Percentiles rank a stretch among this genome's conserved stretches.
These are phyloP conservation scores for Populus hybrid DNA, from an alignment of 441 rosid species.

Conservation along the genomic window DNA sequence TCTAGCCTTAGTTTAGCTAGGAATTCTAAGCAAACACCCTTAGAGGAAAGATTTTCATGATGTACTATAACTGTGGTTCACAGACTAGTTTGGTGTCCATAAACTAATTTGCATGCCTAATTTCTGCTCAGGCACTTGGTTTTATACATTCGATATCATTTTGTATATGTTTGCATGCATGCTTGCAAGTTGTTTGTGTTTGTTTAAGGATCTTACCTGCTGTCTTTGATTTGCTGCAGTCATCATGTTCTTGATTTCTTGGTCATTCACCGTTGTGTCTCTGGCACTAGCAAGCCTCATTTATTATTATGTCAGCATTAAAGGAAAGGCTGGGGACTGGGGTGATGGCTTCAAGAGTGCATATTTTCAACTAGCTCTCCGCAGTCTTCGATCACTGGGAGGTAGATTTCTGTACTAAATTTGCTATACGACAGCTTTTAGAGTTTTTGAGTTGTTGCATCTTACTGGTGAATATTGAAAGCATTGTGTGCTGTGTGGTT, in stretches of 20 bases:
- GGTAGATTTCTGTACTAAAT: slow-evolving; percentile 38
- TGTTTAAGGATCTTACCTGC: background rate
- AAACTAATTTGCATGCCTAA: background rate
- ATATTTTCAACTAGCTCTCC: slow-evolving; percentile 97
- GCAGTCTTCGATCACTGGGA: slow-evolving; percentile 98
- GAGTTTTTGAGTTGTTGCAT: background rate
- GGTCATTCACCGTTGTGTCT: slow-evolving; percentile 91
- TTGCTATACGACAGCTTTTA: background rate
- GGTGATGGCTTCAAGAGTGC: slow-evolving; percentile 99
- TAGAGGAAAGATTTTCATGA: background rate
- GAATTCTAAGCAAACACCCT: background rate
- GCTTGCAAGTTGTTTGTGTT: background rate
- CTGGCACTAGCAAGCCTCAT: slow-evolving; percentile 97
- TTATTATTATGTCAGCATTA: slow-evolving; percentile 92
- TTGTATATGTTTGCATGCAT: background rate
- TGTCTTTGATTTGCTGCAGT: slow-evolving; percentile 55
- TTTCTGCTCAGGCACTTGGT: background rate
- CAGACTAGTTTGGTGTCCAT: background rate
- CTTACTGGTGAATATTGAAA: background rate
- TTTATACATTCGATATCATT: background rate
- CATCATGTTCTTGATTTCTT: slow-evolving; percentile 99
- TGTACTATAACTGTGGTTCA: background rate
- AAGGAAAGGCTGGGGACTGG: slow-evolving; percentile 99
- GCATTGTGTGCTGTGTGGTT: background rate
- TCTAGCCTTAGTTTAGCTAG: background rate